Base-by-base conservation (phyloP, 192 early-diverging fungal species). In the Gaertneriomyces semiglobifer region DNA sequence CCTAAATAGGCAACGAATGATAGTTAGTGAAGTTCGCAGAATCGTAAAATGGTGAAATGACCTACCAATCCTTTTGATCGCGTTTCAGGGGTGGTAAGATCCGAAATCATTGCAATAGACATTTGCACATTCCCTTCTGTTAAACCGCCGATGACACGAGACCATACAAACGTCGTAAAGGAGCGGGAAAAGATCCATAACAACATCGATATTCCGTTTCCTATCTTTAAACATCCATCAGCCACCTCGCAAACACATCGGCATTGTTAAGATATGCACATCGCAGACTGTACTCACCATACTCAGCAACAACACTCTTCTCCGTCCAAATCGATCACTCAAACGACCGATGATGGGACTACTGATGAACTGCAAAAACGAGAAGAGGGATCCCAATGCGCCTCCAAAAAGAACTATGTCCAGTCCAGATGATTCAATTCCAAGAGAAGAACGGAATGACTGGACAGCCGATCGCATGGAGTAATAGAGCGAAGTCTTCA, bases 91-190 rank as follows among this genome's bases (percentile, higher is more conserved):
- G 89, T 88, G 0, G 96, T 96, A 53, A 97, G 83, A 68, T 99
- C 96, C 14, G 93, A 90, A 46, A 99, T 94, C 71, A 96, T 93
- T 0, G 96, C 94, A 44, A 93, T 92, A 3, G 90, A 92, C 48
- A 99, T 85, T 77, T 99, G 96, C 12, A 99, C 93, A 67, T 99
- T 99, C 48, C 96, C 96, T 70, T 99, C 96, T 55, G 91, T 94
- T 60, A 99, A 78, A 9, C 96, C 96, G 4, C 90, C 96, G 47
- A 99, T 82, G 46, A 96, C 75, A 8, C 96, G 79, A 6, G 93
- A 89, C 6, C 86, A 67, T 38, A 99, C 82, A 71, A 99, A 99
- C 39, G 81, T 69, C 46, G 84, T 79, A 65, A 99, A 99, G 11
- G 90, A 83, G 44, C 79, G 72, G 0, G 92, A 85, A 66, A 94